phyloP scores from a whole-genome alignment of 257 asterid species.

The Fraxinus excelsior region DNA sequence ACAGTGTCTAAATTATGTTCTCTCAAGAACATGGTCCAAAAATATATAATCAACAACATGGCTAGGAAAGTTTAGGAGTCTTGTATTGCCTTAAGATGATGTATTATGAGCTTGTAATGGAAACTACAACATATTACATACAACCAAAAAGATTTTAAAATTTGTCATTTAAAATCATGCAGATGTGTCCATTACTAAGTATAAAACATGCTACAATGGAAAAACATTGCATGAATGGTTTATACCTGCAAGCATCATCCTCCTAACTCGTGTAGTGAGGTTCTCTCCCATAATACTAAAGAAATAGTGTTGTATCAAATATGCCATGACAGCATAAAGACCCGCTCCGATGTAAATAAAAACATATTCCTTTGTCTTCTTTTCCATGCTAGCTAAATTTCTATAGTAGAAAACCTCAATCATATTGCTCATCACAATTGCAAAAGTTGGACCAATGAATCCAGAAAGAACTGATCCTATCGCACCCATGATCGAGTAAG shows the following conservation, averaged over 20 bases:
- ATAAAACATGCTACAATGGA: background rate
- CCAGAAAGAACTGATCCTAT: constrained; percentile 45
- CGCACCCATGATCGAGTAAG: constrained; percentile 94
- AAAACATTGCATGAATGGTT: background rate
- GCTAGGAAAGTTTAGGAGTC: background rate
- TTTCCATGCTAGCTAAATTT: constrained; percentile 46
- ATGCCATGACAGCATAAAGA: constrained; percentile 55
- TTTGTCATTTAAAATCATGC: background rate
- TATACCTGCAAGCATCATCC: constrained; percentile 65
- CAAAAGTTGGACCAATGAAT: constrained; percentile 55
- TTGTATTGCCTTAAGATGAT: background rate
- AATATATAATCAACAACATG: background rate
- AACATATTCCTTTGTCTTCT: constrained; percentile 52
- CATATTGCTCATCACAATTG: constrained; percentile 58
- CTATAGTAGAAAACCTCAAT: constrained; percentile 55
- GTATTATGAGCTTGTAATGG: background rate
- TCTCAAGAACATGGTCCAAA: background rate
- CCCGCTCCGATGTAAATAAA: constrained; percentile 56
- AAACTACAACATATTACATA: too few species aligned
- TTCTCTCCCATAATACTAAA: constrained; percentile 63
- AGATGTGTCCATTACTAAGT: background rate
- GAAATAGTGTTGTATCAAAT: constrained; percentile 56
- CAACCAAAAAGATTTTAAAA: background rate
- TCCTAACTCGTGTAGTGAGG: constrained; percentile 55
- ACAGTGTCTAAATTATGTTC: background rate